phyloP scores from a whole-genome alignment of 352 stramenopile genomes.

The Pythium pyrilobum region DNA sequence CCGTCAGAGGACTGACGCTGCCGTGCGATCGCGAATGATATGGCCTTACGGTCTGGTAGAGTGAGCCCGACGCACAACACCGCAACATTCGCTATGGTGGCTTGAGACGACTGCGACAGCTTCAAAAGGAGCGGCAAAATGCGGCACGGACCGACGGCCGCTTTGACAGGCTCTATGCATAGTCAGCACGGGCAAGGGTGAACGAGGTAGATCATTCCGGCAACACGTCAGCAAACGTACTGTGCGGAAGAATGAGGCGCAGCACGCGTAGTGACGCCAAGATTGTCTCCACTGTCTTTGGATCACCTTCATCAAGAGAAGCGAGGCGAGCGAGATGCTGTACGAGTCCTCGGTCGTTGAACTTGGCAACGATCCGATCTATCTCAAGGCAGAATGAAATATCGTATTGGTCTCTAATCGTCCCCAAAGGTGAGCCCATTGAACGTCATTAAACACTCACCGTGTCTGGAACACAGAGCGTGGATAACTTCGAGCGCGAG shows the following conservation, averaged over 20 bases:
- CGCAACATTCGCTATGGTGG: slow-evolving; percentile 37
- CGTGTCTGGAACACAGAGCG: slow-evolving; percentile 37
- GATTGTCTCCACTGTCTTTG: slow-evolving; percentile 19
- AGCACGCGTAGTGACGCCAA: slow-evolving; percentile 49
- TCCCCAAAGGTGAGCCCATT: not conserved
- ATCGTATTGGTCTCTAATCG: not conserved
- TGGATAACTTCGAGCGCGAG: slow-evolving; percentile 49
- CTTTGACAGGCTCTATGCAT: slow-evolving; percentile 26
- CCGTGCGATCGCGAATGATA: too few relatives aligned
- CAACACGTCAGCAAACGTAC: slow-evolving; percentile 18
- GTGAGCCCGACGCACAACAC: slow-evolving; percentile 51
- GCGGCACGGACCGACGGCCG: slow-evolving; percentile 21
- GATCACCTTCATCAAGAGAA: slow-evolving; percentile 22
- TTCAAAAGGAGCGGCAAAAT: slow-evolving; percentile 40
- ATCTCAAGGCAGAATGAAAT: not conserved
- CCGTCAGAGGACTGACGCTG: too few relatives aligned
- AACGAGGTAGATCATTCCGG: too few relatives aligned
- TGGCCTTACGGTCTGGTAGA: slow-evolving; percentile 47
- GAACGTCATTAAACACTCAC: too few relatives aligned
- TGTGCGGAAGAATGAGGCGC: slow-evolving; percentile 37
- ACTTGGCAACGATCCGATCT: slow-evolving; percentile 37
- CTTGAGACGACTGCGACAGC: slow-evolving; percentile 31
- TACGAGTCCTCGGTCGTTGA: slow-evolving; percentile 44
- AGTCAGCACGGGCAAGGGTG: too few relatives aligned
- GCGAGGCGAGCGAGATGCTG: slow-evolving; percentile 24